These are phyloP conservation scores for Fraxinus excelsior DNA, from an alignment of 257 asterid species.

Conservation along the genomic window DNA sequence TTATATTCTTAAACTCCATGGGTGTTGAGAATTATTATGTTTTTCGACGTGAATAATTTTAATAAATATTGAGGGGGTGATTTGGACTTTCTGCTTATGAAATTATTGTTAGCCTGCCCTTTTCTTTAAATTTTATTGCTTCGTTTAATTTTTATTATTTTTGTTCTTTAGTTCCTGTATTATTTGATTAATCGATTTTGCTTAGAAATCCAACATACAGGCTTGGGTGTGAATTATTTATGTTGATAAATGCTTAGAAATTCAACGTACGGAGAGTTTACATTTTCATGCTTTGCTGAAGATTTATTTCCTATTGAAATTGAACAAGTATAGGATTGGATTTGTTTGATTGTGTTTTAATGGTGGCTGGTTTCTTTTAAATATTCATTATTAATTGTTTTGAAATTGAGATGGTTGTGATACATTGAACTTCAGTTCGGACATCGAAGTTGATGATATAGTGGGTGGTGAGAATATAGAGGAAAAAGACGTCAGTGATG, in stretches of 20 bases:
- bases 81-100: not conserved
- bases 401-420: slow-evolving; percentile 11
- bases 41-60: not conserved
- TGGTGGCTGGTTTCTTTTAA: not conserved
- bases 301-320: not conserved
- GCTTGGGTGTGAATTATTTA: not conserved
- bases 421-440: slow-evolving; percentile 51
- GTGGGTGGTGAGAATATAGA: slow-evolving; percentile 48
- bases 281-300: not conserved
- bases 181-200: not conserved
- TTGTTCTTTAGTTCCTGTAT: not conserved
- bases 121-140: not conserved
- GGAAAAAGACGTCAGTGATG: slow-evolving; percentile 74
- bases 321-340: not conserved
- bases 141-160: not conserved
- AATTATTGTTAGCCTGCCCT: not conserved
- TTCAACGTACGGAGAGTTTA: not conserved
- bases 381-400: not conserved
- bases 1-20: not conserved
- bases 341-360: not conserved
- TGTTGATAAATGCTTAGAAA: not conserved
- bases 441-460: slow-evolving; percentile 58
- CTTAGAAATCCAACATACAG: not conserved
- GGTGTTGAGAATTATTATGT: not conserved
- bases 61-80: not conserved